Conservation (phyloP, 1,284 basidiomycete species). For the Earliella scabrosa region DNA sequence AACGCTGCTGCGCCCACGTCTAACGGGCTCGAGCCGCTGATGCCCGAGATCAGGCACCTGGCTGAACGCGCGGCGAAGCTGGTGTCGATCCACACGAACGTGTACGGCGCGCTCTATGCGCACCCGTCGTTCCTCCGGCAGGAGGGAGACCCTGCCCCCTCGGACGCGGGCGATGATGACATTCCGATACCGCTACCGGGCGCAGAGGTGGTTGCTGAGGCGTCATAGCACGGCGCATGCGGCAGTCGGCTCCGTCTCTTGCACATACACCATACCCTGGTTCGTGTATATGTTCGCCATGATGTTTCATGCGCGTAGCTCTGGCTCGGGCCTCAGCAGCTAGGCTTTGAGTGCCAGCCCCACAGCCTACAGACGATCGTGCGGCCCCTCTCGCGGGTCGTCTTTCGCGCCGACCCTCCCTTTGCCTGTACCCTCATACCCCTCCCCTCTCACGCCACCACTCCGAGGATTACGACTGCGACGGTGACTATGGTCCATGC, state of each 20-base stretch:
- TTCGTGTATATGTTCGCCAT: constrained; percentile 6
- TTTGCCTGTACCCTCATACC: too few relatives aligned
- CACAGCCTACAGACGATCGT: too few relatives aligned
- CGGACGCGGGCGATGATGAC: neutral
- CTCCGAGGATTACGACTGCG: neutral
- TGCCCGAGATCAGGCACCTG: constrained; percentile 68
- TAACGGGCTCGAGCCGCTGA: constrained; percentile 71
- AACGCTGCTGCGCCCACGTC: constrained; percentile 33
- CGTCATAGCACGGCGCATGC: constrained; percentile 2
- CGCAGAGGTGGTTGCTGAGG: too few relatives aligned
- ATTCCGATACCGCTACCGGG: too few relatives aligned
- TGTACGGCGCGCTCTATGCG: constrained; percentile 76
- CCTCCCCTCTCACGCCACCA: neutral
- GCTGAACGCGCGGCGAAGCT: constrained; percentile 72
- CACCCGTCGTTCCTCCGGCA: constrained; percentile 54
- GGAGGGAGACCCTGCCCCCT: neutral
- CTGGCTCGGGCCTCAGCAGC: too few relatives aligned
- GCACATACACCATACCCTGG: neutral
- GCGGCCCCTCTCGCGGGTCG: neutral
- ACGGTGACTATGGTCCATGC: neutral
- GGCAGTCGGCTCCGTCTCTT: too few relatives aligned
- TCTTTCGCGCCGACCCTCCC: neutral
- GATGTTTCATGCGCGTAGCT: neutral
- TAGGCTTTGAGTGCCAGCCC: too few relatives aligned
- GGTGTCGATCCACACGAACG: constrained; percentile 71